phyloP scores from a whole-genome alignment of 192 early-diverging fungal species.

The Phycomyces blakesleeanus region DNA sequence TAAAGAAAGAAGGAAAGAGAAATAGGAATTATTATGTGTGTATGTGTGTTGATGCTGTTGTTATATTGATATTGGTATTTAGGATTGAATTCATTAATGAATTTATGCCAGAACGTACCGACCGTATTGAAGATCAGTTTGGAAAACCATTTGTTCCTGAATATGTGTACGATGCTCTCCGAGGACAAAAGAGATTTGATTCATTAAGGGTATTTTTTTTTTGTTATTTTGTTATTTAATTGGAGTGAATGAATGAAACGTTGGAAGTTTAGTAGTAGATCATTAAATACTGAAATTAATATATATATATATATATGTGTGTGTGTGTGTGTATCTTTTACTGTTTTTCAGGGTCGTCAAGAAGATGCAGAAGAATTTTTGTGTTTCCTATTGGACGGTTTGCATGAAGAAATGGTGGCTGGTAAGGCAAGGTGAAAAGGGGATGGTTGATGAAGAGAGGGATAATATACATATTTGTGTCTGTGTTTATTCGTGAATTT shows the following conservation, averaged over 20 bases:
- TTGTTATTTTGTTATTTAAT: background rate
- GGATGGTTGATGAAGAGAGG: background rate
- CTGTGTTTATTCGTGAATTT: no score
- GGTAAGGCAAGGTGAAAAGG: constrained; percentile 24
- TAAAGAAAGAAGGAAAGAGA: no score
- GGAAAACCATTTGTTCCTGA: constrained; percentile 87
- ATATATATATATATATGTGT: background rate
- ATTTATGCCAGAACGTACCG: constrained; percentile 15
- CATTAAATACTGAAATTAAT: no score
- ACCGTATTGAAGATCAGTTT: constrained; percentile 37
- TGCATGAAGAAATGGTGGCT: constrained; percentile 84
- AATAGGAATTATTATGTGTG: no score
- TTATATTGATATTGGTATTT: no score
- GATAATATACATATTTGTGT: no score
- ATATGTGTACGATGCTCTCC: constrained; percentile 87
- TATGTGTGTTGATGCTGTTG: no score
- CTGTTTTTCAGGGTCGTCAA: constrained; percentile 68
- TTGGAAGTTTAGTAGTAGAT: no score
- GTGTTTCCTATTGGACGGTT: constrained; percentile 86
- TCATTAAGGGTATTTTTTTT: constrained; percentile 59
- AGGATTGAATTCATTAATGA: constrained; percentile 42
- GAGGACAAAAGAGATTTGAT: constrained; percentile 73
- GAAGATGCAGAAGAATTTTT: constrained; percentile 98
- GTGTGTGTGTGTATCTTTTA: background rate
- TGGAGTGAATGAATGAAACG: no score